Evolutionary conservation across 108 stramenopile genomes (phyloP), one percentile per base, ranked within the genome.

Genomic region (Pseudonitzschia pungens): DNA sequence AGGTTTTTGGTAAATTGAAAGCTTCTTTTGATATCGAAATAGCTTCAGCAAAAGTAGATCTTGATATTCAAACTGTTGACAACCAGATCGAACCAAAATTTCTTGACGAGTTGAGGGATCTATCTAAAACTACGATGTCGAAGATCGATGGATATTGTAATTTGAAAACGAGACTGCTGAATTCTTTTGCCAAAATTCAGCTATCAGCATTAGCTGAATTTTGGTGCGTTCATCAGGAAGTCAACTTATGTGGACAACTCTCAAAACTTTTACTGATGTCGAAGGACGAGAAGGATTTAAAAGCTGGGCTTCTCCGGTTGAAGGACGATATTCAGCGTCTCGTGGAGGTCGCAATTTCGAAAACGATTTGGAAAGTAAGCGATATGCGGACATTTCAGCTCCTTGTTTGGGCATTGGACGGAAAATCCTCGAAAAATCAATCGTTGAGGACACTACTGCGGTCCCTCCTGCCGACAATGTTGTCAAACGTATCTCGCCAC

Each of bases 311-410:
- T 51, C 32, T 55, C 24, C 7, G n/a, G 28, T n/a, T 65, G 28
- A 44, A 48, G 52, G 62, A 68, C 32, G 52, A 26, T 27, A 68
- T 88, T 14, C 70, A 75, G 26, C 50, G 72, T 32, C 87, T 86
- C 40, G 76, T 87, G 27, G 52, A 69, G 11, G 73, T 68, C 57
- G 68, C 66, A 28, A 42, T 87, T 22, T 44, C 72, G 41, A 63
- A 77, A 56, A 81, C 86, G 11, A 65, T 80, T 42, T 87, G 87
- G 83, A 42, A 82, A 32, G 67, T 84, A 7, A 71, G 74, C 26
- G 92, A 93, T 27, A 79, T 96, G 11, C 81, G 93, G 58, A 86
- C 94, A 12, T 93, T 90, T 67, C 97, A 96, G 63, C 89, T 91
- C 9, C 70, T 97, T 6, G 8, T 88, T 21, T 97, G 97, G 97